These are phyloP conservation scores for Stentor coeruleus DNA, from an alignment of 73 alveolate genomes.

Conservation along the genomic window DNA sequence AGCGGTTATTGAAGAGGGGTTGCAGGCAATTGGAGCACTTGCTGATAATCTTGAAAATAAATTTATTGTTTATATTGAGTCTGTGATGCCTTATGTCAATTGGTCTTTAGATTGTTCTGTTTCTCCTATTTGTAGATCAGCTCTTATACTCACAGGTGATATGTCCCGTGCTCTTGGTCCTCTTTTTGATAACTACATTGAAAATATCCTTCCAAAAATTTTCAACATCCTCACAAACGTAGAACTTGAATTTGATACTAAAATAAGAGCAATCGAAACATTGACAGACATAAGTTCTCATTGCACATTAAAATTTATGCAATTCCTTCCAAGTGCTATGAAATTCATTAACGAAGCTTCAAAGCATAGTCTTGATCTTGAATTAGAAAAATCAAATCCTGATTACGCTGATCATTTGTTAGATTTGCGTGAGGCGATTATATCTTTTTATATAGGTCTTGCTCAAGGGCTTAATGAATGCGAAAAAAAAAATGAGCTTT, in stretches of 20 bases:
- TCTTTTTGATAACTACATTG: background rate
- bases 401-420: too few relatives aligned
- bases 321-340: too few relatives aligned
- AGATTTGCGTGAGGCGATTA: too few relatives aligned
- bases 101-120: background rate
- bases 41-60: background rate
- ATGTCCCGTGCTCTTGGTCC: background rate
- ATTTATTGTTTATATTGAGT: background rate
- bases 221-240: background rate
- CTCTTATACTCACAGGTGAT: background rate
- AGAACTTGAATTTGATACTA: background rate
- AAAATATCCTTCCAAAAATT: background rate
- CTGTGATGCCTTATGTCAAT: background rate
- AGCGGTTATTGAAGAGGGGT: background rate
- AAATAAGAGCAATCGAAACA: background rate
- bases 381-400: too few relatives aligned
- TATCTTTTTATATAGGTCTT: too few relatives aligned
- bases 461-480: too few relatives aligned
- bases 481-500: too few relatives aligned
- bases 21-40: background rate
- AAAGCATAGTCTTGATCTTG: too few relatives aligned
- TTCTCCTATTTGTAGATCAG: background rate
- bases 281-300: background rate
- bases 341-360: too few relatives aligned
- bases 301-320: too few relatives aligned